Conservation (phyloP, 371 early-diverging fungal genomes). For the Umbelopsis sp. region DNA sequence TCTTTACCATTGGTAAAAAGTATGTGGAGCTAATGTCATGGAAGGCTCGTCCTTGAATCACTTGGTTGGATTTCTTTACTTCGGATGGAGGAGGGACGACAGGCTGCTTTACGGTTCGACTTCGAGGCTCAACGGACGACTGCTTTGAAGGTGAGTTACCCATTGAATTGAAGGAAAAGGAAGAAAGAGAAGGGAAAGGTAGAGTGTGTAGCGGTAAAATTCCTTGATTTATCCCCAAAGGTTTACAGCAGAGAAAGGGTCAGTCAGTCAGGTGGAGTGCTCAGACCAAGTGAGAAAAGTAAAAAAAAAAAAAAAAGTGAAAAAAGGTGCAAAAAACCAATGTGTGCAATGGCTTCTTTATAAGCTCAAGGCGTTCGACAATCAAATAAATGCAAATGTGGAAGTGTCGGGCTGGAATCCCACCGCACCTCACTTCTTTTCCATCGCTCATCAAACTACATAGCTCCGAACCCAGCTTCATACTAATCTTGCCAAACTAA, state of each 20-base stretch:
- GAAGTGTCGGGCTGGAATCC: no score
- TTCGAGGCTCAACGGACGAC: not conserved
- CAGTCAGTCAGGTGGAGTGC: not conserved
- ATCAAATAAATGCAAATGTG: no score
- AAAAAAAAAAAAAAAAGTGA: no score
- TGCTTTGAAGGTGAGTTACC: conserved; percentile 5
- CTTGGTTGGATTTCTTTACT: not conserved
- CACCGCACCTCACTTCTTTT: no score
- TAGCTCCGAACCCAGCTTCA: no score
- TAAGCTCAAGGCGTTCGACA: no score
- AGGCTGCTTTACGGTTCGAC: not conserved
- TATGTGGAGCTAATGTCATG: not conserved
- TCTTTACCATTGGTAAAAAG: conserved; percentile 11
- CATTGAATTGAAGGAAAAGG: not conserved
- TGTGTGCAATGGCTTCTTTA: no score
- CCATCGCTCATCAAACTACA: no score
- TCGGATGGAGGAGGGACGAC: not conserved
- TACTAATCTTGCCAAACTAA: no score
- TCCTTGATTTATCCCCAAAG: not conserved
- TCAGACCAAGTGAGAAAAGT: no score
- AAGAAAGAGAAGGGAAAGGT: not conserved
- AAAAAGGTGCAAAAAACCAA: no score
- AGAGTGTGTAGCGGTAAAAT: not conserved
- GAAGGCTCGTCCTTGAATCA: conserved; percentile 2
- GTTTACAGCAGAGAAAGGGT: not conserved